Evolutionary conservation across 1,284 basidiomycete genomes (phyloP).

Genomic region (Chalciporus piperatoides): DNA sequence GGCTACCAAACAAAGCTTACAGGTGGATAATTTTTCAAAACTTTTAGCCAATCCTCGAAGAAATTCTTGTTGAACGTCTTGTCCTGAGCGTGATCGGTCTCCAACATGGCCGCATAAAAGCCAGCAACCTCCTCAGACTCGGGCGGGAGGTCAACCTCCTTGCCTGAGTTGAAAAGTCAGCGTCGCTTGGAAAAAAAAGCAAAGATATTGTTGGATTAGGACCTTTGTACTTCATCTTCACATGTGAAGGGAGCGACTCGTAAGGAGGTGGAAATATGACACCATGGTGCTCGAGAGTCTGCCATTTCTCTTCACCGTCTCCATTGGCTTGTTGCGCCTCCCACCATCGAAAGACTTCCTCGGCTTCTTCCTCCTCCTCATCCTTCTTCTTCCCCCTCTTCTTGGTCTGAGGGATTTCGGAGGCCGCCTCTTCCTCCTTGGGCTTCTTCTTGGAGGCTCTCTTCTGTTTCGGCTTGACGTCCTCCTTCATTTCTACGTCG

Average conservation of each 20-base stretch:
- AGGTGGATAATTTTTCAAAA: slow-evolving; percentile 84
- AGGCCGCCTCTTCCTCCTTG: slow-evolving; percentile 29
- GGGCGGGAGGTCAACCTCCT: slow-evolving; percentile 73
- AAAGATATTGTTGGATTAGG: slow-evolving; percentile 19
- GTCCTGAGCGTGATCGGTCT: slow-evolving; percentile 92
- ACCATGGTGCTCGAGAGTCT: slow-evolving; percentile 88
- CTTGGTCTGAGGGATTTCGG: slow-evolving; percentile 32
- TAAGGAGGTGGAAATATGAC: slow-evolving; percentile 97
- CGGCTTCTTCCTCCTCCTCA: slow-evolving; percentile 55
- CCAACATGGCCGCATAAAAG: slow-evolving; percentile 92
- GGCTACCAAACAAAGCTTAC: slow-evolving; percentile 45
- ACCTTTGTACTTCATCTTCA: slow-evolving; percentile 98
- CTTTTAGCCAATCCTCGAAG: slow-evolving; percentile 84
- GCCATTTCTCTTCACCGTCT: slow-evolving; percentile 87
- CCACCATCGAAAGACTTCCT: slow-evolving; percentile 84
- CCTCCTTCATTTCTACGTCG: slow-evolving; percentile 45
- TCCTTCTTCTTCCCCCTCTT: slow-evolving; percentile 52
- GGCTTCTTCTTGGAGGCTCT: slow-evolving; percentile 40
- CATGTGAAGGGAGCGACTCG: slow-evolving; percentile 74
- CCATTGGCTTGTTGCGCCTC: slow-evolving; percentile 61
- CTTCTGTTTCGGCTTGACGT: slow-evolving; percentile 45
- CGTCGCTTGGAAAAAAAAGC: slow-evolving; percentile 1
- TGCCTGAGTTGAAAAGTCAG: slow-evolving; percentile 49
- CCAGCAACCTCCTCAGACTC: slow-evolving; percentile 96
- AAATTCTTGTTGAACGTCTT: slow-evolving; percentile 93